Evolutionary conservation across 495 filamentous ascomycete genomes (phyloP).

Genomic region (Penicillium nucicola): DNA sequence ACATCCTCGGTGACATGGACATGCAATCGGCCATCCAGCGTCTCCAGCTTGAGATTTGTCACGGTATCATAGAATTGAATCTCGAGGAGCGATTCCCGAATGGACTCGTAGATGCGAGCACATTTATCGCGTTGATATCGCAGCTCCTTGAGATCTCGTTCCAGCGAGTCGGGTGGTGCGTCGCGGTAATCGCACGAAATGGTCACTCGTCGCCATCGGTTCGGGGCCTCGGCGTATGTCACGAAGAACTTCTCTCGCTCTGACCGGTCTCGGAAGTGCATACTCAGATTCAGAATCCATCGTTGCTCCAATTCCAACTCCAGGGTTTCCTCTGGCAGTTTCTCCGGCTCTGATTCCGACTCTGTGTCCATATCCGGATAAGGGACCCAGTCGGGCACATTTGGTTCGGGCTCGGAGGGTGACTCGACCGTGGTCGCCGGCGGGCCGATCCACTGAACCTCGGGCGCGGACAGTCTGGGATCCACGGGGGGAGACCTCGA

Average conservation of each 20-base stretch:
- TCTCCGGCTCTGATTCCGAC: conserved; percentile 4
- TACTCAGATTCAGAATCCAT: conserved; percentile 97
- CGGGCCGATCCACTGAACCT: conserved; percentile 44
- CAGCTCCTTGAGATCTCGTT: conserved; percentile 72
- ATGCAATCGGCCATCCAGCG: conserved; percentile 82
- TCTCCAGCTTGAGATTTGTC: conserved; percentile 94
- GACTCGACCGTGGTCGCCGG: conserved; percentile 34
- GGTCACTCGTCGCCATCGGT: conserved; percentile 82
- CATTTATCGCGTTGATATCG: conserved; percentile 91
- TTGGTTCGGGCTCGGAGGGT: conserved; percentile 13
- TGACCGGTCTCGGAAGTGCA: conserved; percentile 96
- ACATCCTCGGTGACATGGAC: conserved; percentile 98
- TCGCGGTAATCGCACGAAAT: conserved; percentile 92
- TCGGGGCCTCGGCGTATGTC: conserved; percentile 79
- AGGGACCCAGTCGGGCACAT: conserved; percentile 23
- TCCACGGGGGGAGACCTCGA: conserved; percentile 40
- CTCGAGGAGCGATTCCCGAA: conserved; percentile 83
- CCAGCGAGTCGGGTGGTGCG: conserved; percentile 76
- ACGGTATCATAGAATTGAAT: conserved; percentile 96
- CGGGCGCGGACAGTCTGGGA: conserved; percentile 46
- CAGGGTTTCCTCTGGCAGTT: conserved; percentile 45
- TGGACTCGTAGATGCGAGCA: conserved; percentile 92
- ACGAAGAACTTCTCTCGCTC: conserved; percentile 98
- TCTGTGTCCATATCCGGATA: conserved; percentile 17
- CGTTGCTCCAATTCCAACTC: conserved; percentile 69